A percentile compares a stretch with the other conserved stretches of the same genome.
Conservation (phyloP, 140 eudicot genomes). For the Anethum foeniculum region DNA sequence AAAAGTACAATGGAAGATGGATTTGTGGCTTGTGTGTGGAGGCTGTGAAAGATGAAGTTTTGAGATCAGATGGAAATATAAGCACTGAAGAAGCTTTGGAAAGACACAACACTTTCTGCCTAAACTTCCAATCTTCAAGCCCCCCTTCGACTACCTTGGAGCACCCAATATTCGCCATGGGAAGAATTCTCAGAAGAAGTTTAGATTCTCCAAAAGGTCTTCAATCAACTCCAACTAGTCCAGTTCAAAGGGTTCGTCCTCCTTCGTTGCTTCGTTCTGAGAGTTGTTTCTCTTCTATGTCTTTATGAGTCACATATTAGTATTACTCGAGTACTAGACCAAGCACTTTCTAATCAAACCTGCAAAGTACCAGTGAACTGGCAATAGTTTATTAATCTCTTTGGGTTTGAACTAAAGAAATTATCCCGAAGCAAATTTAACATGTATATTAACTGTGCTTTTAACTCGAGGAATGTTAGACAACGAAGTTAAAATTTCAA, state of each 20-base stretch:
- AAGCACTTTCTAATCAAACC: background rate
- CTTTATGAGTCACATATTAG: background rate
- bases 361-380: background rate
- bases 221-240: conserved; percentile 17
- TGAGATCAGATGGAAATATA: conserved; percentile 14
- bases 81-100: conserved; percentile 27
- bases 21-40: conserved; percentile 31
- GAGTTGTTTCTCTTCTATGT: conserved; percentile 13
- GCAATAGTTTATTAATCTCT: background rate
- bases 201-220: conserved; percentile 11
- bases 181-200: conserved; percentile 12
- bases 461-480: background rate
- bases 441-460: background rate
- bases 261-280: background rate
- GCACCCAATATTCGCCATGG: conserved; percentile 16
- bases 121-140: conserved; percentile 3
- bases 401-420: background rate
- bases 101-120: conserved; percentile 16
- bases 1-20: conserved; percentile 22
- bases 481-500: background rate
- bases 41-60: conserved; percentile 21
- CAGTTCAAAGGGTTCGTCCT: conserved; percentile 4
- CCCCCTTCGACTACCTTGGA: background rate
- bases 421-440: background rate
- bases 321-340: background rate